These are phyloP conservation scores for Penicillium longicatenatum DNA, from an alignment of 495 filamentous ascomycete species.

Conservation along the genomic window DNA sequence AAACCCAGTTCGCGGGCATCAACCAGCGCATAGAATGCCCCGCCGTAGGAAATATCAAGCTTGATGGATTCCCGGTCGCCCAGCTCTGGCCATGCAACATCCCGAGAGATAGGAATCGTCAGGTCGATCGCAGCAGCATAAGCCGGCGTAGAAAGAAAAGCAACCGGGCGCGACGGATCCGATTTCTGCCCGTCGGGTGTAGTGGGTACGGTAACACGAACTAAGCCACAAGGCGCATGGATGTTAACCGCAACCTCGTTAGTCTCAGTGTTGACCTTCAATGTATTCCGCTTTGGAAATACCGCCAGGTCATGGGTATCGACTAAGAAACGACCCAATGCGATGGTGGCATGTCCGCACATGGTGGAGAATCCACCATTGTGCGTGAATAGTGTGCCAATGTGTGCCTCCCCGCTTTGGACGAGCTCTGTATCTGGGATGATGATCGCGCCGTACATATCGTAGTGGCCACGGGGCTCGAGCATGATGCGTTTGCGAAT, in stretches of 20 bases:
- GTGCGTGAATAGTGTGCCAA: constrained; percentile 37
- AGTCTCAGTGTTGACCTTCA: constrained; percentile 13
- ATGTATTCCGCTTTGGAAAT: constrained; percentile 22
- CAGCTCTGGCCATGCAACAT: constrained; percentile 27
- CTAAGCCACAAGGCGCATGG: constrained; percentile 26
- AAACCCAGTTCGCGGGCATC: constrained; percentile 25
- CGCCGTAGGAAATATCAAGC: constrained; percentile 24
- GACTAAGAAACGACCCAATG: constrained; percentile 28
- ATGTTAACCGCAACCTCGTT: constrained; percentile 16
- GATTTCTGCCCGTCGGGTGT: constrained; percentile 12
- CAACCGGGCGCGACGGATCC: constrained; percentile 22
- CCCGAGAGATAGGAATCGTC: constrained; percentile 19
- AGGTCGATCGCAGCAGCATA: constrained; percentile 21
- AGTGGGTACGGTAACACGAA: constrained; percentile 21
- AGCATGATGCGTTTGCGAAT: constrained; percentile 32
- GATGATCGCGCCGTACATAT: constrained; percentile 39
- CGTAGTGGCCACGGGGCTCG: constrained; percentile 37
- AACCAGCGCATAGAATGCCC: constrained; percentile 29
- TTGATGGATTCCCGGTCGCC: not conserved
- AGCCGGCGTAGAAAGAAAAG: constrained; percentile 29
- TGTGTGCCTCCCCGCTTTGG: constrained; percentile 45
- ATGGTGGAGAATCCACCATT: constrained; percentile 80
- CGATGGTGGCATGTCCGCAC: constrained; percentile 54
- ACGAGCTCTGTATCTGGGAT: constrained; percentile 32
- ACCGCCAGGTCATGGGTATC: constrained; percentile 26